Percentiles rank a stretch among this genome's conserved stretches.
These are phyloP conservation scores for Rhynchospora tenuis DNA, from an alignment of 176 grass and related monocot species.

Conservation along the genomic window DNA sequence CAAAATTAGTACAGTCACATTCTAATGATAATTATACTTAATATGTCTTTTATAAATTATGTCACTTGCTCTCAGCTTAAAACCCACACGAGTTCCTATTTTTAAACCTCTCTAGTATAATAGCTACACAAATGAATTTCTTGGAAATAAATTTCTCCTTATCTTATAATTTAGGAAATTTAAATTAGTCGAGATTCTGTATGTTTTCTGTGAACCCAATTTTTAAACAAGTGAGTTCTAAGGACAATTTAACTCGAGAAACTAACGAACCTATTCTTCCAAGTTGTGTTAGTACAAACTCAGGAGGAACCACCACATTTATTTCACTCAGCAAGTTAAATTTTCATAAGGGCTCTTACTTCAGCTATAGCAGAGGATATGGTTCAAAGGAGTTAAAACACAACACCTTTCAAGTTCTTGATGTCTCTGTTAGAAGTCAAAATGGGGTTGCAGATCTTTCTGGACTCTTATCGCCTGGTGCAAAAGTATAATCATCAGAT, in stretches of 20 bases:
- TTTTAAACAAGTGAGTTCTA: neutral
- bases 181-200: neutral
- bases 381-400: slow-evolving; percentile 10
- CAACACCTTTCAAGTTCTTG: slow-evolving; percentile 6
- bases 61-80: neutral
- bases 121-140: neutral
- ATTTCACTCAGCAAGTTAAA: neutral
- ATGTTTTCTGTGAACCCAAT: neutral
- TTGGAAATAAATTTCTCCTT: neutral
- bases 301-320: neutral
- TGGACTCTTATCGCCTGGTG: slow-evolving; percentile 10
- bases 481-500: slow-evolving; percentile 19
- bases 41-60: neutral
- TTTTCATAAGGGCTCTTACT: slow-evolving; percentile 3
- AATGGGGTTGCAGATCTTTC: neutral
- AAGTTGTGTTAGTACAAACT: neutral
- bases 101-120: neutral
- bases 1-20: neutral
- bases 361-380: slow-evolving; percentile 3
- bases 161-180: neutral
- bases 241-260: neutral
- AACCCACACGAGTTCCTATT: neutral
- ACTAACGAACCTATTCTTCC: neutral
- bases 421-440: slow-evolving; percentile 19
- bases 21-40: neutral